Evolutionary conservation across 805 yeast genomes (phyloP).

Genomic region (Lipomyces oligophaga): DNA sequence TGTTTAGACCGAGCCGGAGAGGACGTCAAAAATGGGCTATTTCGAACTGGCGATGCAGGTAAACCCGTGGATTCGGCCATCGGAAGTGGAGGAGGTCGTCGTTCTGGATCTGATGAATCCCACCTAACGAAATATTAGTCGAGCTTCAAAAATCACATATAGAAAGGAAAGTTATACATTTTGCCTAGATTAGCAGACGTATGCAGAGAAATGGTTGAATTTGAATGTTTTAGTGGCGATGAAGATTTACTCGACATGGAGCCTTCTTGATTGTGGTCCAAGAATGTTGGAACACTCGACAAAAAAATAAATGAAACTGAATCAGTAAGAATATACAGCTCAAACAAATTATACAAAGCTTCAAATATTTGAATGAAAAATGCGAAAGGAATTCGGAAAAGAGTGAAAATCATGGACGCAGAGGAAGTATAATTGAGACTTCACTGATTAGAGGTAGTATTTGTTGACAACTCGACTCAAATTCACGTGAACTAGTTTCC

Average conservation of each 20-base stretch:
- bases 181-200: slow-evolving; percentile 10
- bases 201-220: slow-evolving; percentile 30
- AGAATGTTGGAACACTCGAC: no score
- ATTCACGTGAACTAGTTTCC: no score
- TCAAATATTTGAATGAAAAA: no score
- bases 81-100: slow-evolving; percentile 45
- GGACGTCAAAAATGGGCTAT: slow-evolving; percentile 1
- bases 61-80: slow-evolving; percentile 40
- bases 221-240: slow-evolving; percentile 30
- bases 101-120: slow-evolving; percentile 43
- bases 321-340: no score
- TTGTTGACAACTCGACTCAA: no score
- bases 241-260: not conserved
- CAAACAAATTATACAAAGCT: no score
- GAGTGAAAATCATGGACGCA: no score
- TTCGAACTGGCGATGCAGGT: slow-evolving; percentile 10
- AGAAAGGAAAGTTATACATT: slow-evolving; percentile 5
- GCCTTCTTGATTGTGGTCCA: no score
- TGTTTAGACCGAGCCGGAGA: slow-evolving; percentile 3
- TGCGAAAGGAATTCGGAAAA: no score
- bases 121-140: slow-evolving; percentile 32
- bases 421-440: no score
- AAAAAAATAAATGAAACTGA: no score
- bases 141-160: not conserved
- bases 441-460: no score